These are phyloP conservation scores for Exophiala calicioides DNA, from an alignment of 2,329 filamentous ascomycete genomes.

Conservation along the genomic window DNA sequence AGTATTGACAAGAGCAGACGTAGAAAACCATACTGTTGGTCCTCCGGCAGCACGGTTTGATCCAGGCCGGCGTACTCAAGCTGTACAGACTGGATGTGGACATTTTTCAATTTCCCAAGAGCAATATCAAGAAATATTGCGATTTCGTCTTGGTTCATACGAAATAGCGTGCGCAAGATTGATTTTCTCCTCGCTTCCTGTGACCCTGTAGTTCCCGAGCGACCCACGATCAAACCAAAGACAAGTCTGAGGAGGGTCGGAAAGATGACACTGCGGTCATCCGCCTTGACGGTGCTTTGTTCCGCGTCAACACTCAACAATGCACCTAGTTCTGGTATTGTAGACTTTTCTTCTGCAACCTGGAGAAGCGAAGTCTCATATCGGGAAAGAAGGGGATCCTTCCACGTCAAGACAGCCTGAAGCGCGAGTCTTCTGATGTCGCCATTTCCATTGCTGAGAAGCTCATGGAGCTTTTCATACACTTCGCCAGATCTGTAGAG, in stretches of 20 bases:
- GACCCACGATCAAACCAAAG: slow-evolving; percentile 85
- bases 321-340: slow-evolving; percentile 90
- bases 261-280: slow-evolving; percentile 74
- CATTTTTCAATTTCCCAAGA: slow-evolving; percentile 66
- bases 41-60: slow-evolving; percentile 61
- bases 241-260: slow-evolving; percentile 83
- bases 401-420: slow-evolving; percentile 87
- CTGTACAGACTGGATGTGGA: slow-evolving; percentile 57
- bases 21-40: slow-evolving; percentile 86
- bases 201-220: slow-evolving; percentile 75
- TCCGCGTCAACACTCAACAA: slow-evolving; percentile 72
- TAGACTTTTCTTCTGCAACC: slow-evolving; percentile 84
- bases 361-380: slow-evolving; percentile 87
- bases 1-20: slow-evolving; percentile 77
- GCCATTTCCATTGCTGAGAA: slow-evolving; percentile 83
- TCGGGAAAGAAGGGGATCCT: slow-evolving; percentile 69
- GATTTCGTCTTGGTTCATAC: slow-evolving; percentile 72
- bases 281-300: slow-evolving; percentile 67
- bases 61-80: slow-evolving; percentile 49
- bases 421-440: slow-evolving; percentile 85
- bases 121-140: slow-evolving; percentile 81
- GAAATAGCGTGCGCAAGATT: slow-evolving; percentile 75
- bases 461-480: slow-evolving; percentile 69
- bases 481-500: slow-evolving; percentile 77
- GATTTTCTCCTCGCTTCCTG: slow-evolving; percentile 75